Conservation (phyloP, 495 filamentous ascomycete genomes). For the Cercophora samala region DNA sequence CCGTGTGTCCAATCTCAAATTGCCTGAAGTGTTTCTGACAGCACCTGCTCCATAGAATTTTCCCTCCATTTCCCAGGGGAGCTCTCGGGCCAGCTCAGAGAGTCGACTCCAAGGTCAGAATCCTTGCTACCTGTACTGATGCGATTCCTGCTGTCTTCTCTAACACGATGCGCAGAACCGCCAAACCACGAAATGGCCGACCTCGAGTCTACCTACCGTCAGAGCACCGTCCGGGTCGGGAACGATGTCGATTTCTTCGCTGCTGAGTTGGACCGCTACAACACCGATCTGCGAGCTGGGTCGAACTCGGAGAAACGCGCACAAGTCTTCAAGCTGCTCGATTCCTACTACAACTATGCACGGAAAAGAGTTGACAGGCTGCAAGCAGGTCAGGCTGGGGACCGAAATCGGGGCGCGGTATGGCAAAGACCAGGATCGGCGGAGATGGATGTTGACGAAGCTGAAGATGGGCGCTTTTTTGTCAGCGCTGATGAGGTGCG, state of each 20-base stretch:
- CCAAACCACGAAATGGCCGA: slow-evolving; percentile 27
- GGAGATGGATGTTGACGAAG: slow-evolving; percentile 59
- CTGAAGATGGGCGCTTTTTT: slow-evolving; percentile 37
- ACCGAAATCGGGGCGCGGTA: slow-evolving; percentile 58
- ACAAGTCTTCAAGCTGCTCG: slow-evolving; percentile 43
- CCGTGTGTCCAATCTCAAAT: neutral
- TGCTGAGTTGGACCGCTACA: slow-evolving; percentile 42
- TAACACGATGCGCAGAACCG: slow-evolving; percentile 16
- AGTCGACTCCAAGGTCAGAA: slow-evolving; percentile 23
- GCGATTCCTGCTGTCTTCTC: neutral
- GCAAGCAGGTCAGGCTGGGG: slow-evolving; percentile 32
- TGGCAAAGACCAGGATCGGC: slow-evolving; percentile 58
- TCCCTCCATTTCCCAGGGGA: slow-evolving; percentile 20
- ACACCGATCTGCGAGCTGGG: slow-evolving; percentile 26
- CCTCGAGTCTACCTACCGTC: slow-evolving; percentile 30
- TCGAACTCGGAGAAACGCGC: slow-evolving; percentile 39
- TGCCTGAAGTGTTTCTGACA: slow-evolving; percentile 14
- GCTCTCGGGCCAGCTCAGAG: slow-evolving; percentile 20
- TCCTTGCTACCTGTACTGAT: neutral
- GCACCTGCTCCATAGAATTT: slow-evolving; percentile 17
- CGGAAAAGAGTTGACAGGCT: slow-evolving; percentile 36
- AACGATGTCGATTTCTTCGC: slow-evolving; percentile 48
- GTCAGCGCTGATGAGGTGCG: slow-evolving; percentile 35
- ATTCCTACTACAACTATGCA: slow-evolving; percentile 44
- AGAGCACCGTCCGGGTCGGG: slow-evolving; percentile 31